Evolutionary conservation across 1,139 yeast genomes (phyloP), one percentile per base, ranked within the genome.

Genomic region (Kluyveromyces sp.): DNA sequence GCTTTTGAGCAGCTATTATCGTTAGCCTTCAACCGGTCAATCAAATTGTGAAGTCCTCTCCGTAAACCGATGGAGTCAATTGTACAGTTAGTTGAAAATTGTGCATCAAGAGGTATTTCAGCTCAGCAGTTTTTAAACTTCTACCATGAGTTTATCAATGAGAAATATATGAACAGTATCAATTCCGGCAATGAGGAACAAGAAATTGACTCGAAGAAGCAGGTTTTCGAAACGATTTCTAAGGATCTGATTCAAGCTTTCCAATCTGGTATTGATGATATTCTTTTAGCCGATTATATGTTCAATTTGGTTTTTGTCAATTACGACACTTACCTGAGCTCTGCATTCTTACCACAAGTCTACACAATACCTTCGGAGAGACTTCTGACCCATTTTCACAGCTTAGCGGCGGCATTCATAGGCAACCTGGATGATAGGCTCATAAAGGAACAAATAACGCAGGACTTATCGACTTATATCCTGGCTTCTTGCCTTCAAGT

Each of bases 81-180:
- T 3, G 52, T 44, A 30, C 52, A 49, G 25, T 44, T 61, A 35
- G 56, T 58, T 2, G 36, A 50, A 20, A 58, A 56, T 32, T 61
- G 63, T 49, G 55, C 60, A 3, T 52, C 53, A 13, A 50, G 57
- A 40, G 56, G 55, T 12, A 46, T 61, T 16, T 43, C 58, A 16
- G 46, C 64, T 1, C 43, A 48, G 18, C 64, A 60, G 28, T 61
- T 60, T 41, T 41, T 56, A 8, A 58, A 56, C 33, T 50, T 60
- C 22, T 61, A 57, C 46, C 60, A 60, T 37, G 65, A 60, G 43
- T 55, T 60, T 40, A 57, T 55, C 40, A 61, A 58, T 44, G 64
- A 58, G 44, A 51, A 53, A 37, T 54, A 54, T 40, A 51, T 54
- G 3, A 28, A 49, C 4, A 48, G 43, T 12, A 33, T 52, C 7